A percentile compares a stretch with the other conserved stretches of the same genome.
These are phyloP conservation scores for Rosa chinensis DNA, from an alignment of 306 rosid species.

Conservation along the genomic window DNA sequence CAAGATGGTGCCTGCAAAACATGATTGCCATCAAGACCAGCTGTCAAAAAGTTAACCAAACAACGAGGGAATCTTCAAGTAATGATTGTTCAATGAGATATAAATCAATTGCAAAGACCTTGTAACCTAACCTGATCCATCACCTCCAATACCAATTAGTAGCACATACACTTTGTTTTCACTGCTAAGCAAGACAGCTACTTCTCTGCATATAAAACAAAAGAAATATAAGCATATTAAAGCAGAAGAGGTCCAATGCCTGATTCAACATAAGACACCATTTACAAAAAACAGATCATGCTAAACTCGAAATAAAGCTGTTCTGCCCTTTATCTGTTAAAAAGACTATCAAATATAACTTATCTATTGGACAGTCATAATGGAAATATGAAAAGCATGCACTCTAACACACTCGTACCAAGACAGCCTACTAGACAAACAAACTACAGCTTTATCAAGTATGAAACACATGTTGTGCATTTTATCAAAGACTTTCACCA, in stretches of 20 bases:
- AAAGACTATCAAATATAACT: neutral
- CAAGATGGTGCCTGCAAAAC: conserved; percentile 45
- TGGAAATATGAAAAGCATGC: neutral
- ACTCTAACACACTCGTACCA: neutral
- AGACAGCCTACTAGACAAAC: too few species aligned
- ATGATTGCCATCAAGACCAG: conserved; percentile 6
- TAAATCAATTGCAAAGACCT: conserved; percentile 22
- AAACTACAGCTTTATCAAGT: neutral
- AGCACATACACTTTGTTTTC: conserved; percentile 75
- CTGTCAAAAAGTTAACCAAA: conserved; percentile 12
- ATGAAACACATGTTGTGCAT: neutral
- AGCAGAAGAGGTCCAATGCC: neutral
- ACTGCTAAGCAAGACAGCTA: conserved; percentile 77
- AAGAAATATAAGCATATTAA: conserved; percentile 16
- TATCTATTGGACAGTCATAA: neutral
- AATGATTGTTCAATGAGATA: conserved; percentile 10
- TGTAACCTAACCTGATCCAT: conserved; percentile 63
- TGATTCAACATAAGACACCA: neutral
- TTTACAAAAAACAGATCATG: neutral
- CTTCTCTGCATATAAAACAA: conserved; percentile 54
- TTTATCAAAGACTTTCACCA: neutral
- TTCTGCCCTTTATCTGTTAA: neutral
- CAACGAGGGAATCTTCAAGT: conserved; percentile 13
- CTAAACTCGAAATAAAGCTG: neutral
- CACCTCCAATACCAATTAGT: conserved; percentile 46